Evolutionary conservation across 371 early-diverging fungal species (phyloP), one percentile per base, ranked within the genome.

Genomic region (Smittium mucronatum): DNA sequence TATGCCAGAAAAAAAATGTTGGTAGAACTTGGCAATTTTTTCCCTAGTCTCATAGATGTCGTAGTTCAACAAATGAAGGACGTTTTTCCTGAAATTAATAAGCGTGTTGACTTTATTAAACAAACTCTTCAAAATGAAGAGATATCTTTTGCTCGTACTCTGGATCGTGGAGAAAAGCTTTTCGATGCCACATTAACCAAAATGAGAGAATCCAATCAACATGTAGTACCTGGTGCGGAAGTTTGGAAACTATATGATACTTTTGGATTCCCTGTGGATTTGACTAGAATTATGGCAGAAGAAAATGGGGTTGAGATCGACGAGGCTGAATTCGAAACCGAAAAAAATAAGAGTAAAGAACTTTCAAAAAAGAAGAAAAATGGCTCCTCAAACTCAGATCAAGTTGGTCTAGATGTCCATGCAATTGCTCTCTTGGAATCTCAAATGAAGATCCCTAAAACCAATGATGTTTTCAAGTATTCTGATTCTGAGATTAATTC

Each of bases 201-300:
- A 79, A 82, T 93, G 70, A 79, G 85, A 71, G 80, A 85, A 57
- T 73, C 85, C 60, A 82, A 82, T 25, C 69, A 80, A 57, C 85
- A 73, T 21, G 77, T 81, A n/a, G 79, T 98, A 61, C 83, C 86
- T 36, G 99, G 98, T 63, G 87, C 86, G 47, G 93, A 95, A 80
- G 97, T 93, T 29, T 99, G 98, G 95, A 86, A 94, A 31, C 83
- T 99, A 74, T 98, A 99, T 75, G 99, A 99, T 80, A 99, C 99
- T 25, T 99, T 93, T 79, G 99, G 99, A 65, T 99, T 99, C 89
- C 99, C 99, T 25, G 91, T 96, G 2, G 99, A 99, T 82, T 83
- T 99, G 70, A 99, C 99, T 8, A 89, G 91, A 71, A 78, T 99
- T 64, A 97, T 99, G 93, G 97, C 97, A 31, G 94, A 96, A 77